phyloP scores from a whole-genome alignment of 371 early-diverging fungal species.

The Capniomyces stellatus region DNA sequence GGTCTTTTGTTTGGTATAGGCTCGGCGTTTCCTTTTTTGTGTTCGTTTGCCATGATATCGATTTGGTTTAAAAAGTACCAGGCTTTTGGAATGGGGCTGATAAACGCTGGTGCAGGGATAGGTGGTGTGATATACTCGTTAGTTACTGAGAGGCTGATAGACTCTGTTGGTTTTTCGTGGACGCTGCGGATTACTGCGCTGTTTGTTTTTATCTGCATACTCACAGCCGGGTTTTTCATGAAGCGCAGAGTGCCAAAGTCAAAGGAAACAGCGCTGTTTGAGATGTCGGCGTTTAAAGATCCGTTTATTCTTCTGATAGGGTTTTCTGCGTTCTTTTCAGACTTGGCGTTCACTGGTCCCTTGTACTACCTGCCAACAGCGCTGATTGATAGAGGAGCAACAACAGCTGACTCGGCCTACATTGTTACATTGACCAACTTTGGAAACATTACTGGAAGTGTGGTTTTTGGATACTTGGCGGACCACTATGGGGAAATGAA shows the following conservation, averaged over 20 bases:
- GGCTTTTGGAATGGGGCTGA: background rate
- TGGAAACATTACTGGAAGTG: background rate
- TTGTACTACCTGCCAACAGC: background rate
- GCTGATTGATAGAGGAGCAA: background rate
- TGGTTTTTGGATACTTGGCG: background rate
- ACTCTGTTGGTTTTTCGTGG: background rate
- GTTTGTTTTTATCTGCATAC: background rate
- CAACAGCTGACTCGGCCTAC: background rate
- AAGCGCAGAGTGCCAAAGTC: background rate
- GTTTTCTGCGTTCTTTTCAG: background rate
- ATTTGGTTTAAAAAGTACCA: background rate
- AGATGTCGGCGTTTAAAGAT: background rate
- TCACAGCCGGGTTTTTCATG: background rate
- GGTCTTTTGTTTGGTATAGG: slow-evolving; percentile 39
- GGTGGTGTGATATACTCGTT: background rate
- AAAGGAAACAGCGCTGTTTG: background rate
- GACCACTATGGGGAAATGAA: background rate
- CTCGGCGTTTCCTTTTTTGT: slow-evolving; percentile 36
- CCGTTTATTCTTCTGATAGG: background rate
- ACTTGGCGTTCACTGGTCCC: background rate
- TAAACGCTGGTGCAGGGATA: background rate
- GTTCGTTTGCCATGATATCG: slow-evolving; percentile 8
- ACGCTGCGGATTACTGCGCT: background rate
- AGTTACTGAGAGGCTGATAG: background rate
- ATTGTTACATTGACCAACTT: background rate